Evolutionary conservation across 306 rosid genomes (phyloP).

Genomic region (Citrullus amarus): DNA sequence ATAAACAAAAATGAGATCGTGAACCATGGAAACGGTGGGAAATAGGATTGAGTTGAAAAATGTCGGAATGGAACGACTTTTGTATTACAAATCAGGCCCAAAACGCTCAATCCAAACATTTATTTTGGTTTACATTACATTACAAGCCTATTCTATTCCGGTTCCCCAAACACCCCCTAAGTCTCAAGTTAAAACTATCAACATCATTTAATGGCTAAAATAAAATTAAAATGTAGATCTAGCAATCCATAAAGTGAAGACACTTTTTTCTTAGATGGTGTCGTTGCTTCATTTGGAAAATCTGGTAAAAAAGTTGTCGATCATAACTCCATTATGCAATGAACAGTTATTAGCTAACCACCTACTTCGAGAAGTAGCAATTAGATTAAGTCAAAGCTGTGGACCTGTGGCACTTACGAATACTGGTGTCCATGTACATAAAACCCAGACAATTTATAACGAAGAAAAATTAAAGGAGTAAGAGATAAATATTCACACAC

Average conservation of each 20-base stretch:
- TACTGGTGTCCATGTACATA: background rate
- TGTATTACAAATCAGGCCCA: too few relatives aligned
- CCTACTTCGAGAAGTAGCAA: background rate
- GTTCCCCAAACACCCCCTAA: background rate
- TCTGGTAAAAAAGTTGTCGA: background rate
- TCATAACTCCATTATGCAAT: background rate
- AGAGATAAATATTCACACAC: conserved; percentile 26
- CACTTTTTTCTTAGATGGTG: background rate
- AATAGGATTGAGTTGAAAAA: too few relatives aligned
- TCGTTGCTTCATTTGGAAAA: background rate
- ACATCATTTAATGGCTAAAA: background rate
- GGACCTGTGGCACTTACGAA: background rate
- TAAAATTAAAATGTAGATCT: background rate
- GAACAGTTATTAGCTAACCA: background rate
- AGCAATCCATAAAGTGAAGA: background rate
- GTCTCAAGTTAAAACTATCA: background rate
- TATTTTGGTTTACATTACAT: too few relatives aligned
- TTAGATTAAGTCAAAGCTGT: background rate
- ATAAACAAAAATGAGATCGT: too few relatives aligned
- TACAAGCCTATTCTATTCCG: too few relatives aligned
- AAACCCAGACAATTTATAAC: background rate
- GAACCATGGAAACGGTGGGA: too few relatives aligned
- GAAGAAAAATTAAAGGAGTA: background rate
- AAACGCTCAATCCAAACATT: too few relatives aligned
- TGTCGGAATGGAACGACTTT: too few relatives aligned